Evolutionary conservation across 352 stramenopile species (phyloP), one percentile per base, ranked within the genome.

Genomic region (Pythium plurisporium): DNA sequence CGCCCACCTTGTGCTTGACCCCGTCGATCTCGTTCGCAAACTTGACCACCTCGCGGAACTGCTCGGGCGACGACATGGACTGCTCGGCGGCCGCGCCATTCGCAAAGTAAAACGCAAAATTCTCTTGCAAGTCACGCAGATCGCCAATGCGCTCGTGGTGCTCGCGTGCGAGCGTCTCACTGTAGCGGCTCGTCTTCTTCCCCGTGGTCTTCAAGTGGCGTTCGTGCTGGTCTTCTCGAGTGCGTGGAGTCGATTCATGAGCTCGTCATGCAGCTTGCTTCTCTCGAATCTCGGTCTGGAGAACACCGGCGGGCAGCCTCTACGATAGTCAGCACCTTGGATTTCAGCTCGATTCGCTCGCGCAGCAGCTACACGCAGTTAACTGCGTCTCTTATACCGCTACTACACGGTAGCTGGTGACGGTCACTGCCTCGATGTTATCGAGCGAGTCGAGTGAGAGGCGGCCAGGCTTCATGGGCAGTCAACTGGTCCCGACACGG

Each of bases 91-190:
- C 83, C 15, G 83, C 83, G 37, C 83, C 83, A 17, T 78, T 80
- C 8, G 77, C 75, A 64, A 94, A 94, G 61, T 94, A 94, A 56
- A 82, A 91, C 27, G 76, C 78, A 57, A 94, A 94, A 59, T 79
- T 91, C 57, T 94, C 79, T 47, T 89, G 79, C 3, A 94, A 61
- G 5, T 84, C 67, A 5, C 68, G 56, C 2, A 88, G 47, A 20
- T 76, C 86, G 41, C 62, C 69, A 38, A 94, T 91, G 8, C 81
- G 81, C 55, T 91, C 83, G 58, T 91, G 82, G 55, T 94, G 83
- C 40, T 74, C 51, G 27, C 73, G 67, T 2, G 20, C n/a, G 19
- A 93, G 55, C 23, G 46, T 42, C 55, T 67, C 67, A 15, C 14
- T 33, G 26, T 64, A 62, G 30, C 44, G 29, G 20, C 43, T 37